Conservation (phyloP, 345 rosid genomes). For the Aquilaria yunnanensis region DNA sequence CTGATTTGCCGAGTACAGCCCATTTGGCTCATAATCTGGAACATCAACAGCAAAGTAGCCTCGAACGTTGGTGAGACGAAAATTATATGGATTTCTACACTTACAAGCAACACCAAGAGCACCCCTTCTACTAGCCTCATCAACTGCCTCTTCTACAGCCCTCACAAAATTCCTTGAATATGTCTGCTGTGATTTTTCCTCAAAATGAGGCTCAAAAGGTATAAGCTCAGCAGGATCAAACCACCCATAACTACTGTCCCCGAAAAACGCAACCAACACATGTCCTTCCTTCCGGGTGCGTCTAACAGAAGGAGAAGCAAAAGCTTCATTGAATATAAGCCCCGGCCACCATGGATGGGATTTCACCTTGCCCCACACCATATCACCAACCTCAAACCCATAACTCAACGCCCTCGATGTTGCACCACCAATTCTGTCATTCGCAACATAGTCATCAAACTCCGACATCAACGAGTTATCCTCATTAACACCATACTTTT, state of each 20-base stretch:
- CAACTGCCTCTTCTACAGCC: slow-evolving; percentile 94
- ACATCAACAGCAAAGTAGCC: slow-evolving; percentile 89
- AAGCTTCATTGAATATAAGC: slow-evolving; percentile 85
- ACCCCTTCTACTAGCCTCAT: slow-evolving; percentile 74
- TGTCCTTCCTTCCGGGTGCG: slow-evolving; percentile 75
- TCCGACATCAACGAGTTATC: slow-evolving; percentile 69
- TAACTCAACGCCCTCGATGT: slow-evolving; percentile 67
- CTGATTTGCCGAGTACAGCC: slow-evolving; percentile 63
- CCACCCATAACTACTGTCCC: slow-evolving; percentile 99
- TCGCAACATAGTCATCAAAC: slow-evolving; percentile 89
- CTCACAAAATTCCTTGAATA: slow-evolving; percentile 61
- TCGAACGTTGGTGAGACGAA: slow-evolving; percentile 51
- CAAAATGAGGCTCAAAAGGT: slow-evolving; percentile 57
- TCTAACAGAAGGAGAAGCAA: slow-evolving; percentile 78
- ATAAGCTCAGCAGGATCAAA: slow-evolving; percentile 97
- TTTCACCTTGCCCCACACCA: slow-evolving; percentile 99
- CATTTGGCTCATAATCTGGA: slow-evolving; percentile 72
- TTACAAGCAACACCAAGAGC: slow-evolving; percentile 84
- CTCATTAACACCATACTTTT: slow-evolving; percentile 13
- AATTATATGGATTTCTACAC: slow-evolving; percentile 72
- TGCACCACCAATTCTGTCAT: slow-evolving; percentile 58
- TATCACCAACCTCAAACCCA: slow-evolving; percentile 88
- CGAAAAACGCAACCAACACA: slow-evolving; percentile 92
- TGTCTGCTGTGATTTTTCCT: slow-evolving; percentile 69
- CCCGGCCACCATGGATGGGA: slow-evolving; percentile 99